Percentiles rank a stretch among this genome's conserved stretches.
These are phyloP conservation scores for Dendrocalamus latiflorus DNA, from an alignment of 202 grass and related monocot genomes.

Conservation along the genomic window DNA sequence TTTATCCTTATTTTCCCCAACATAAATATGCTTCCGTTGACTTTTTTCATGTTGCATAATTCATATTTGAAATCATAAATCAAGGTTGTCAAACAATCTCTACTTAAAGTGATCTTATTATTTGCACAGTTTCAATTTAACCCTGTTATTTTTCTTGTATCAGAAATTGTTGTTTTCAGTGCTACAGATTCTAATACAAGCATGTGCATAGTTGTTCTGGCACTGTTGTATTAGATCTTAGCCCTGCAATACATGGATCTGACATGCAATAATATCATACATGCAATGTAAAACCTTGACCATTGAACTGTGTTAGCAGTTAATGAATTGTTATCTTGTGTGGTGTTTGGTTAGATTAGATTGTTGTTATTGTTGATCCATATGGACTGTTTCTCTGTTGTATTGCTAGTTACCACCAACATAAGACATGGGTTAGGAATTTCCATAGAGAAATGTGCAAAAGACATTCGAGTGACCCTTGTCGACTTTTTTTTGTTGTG, in stretches of 20 bases:
- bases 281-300: background rate
- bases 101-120: background rate
- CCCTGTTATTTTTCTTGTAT: background rate
- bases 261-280: background rate
- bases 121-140: background rate
- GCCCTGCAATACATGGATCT: background rate
- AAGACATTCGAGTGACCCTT: background rate
- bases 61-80: slow-evolving; percentile 11
- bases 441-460: background rate
- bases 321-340: background rate
- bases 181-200: too few relatives aligned
- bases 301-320: background rate
- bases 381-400: background rate
- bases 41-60: background rate
- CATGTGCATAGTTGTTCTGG: background rate
- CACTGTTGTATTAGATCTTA: background rate
- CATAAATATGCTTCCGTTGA: background rate
- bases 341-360: background rate
- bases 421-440: background rate
- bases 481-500: background rate
- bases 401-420: background rate
- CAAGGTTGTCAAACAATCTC: background rate
- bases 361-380: background rate
- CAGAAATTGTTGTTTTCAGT: background rate
- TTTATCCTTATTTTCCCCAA: background rate